Base-by-base conservation (phyloP, 176 grass and related monocot species). In the Ampelocalamus luodianensis region DNA sequence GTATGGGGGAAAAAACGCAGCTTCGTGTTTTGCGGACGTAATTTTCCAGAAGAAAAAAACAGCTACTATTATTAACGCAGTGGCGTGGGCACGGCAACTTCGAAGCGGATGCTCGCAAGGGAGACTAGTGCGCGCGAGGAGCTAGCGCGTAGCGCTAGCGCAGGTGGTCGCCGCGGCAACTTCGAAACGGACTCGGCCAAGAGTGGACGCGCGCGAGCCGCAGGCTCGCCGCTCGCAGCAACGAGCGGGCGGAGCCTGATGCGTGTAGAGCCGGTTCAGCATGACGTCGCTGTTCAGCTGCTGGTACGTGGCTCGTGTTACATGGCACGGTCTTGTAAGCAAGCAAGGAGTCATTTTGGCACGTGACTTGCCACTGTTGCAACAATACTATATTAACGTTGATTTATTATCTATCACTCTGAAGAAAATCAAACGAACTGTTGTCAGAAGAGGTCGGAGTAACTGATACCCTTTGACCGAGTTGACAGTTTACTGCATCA, bases 171-270 rank as follows among this genome's bases (percentile, higher is more conserved):
- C 26, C 76, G 39, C 68, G 68, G 15, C 76, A 80, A 43, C 69
- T 69, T 74, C 76, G 76, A 80, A 54, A 68, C 50, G 69, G 59
- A 85, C 61, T 85, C 69, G 61, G 71, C 53, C 50, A 24, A 10
- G 62, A 46, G 46, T 3, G 69, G 68, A 64, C 87, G 79, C 86
- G 54, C 61, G 61, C 67, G 76, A 14, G 40, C 54, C 14, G 27
- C 54, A 22, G 56, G 58, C 70, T 27, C 40, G 43, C 46, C 53
- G 16, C 1, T n/a, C 54, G 45, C 22, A 11, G 81, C 72, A 0
- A 27, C 55, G 15, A 43, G 26, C 42, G 42, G 56, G 56, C 43
- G 36, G 68, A 20, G 56, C 70, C 2, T 18, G 34, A 4, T 29
- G 72, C 77, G 17, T 45, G 50, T 5, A 38, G 4, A 38, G 37